Conservation (phyloP, 228 moss, liverwort and hornwort species). For the Sphagnum magellanicum region DNA sequence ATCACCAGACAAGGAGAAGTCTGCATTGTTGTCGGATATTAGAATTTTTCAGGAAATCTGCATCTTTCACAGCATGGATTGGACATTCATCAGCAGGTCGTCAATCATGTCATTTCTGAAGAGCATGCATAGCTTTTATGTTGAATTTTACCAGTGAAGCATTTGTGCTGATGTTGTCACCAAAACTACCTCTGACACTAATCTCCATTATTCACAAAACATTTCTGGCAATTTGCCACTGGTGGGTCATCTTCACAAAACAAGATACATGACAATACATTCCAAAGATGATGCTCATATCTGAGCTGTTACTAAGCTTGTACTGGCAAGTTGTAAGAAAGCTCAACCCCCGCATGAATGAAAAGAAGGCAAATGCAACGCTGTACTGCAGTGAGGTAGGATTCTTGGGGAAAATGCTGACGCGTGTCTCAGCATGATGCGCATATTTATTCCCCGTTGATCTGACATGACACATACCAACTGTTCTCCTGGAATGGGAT, state of each 20-base stretch:
- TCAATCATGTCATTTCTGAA: conserved; percentile 1
- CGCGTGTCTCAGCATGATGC: conserved; percentile 62
- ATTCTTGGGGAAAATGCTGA: conserved; percentile 43
- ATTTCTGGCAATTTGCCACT: conserved; percentile 1
- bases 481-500: conserved; percentile 99
- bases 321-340: conserved; percentile 1
- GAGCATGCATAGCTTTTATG: conserved; percentile 17
- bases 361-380: conserved; percentile 37
- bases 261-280: not conserved
- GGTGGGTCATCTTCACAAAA: not conserved
- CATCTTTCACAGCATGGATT: conserved; percentile 6
- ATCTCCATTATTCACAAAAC: conserved; percentile 20
- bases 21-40: not conserved
- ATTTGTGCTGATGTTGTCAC: conserved; percentile 16
- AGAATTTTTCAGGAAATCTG: conserved; percentile 8
- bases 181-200: too few relatives aligned
- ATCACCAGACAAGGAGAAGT: conserved; percentile 9
- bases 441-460: conserved; percentile 79
- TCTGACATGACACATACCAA: conserved; percentile 99
- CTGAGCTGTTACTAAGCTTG: not conserved
- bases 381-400: conserved; percentile 52
- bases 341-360: conserved; percentile 29
- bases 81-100: conserved; percentile 6
- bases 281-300: not conserved
- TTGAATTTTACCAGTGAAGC: conserved; percentile 26